phyloP scores from a whole-genome alignment of 192 early-diverging fungal species.

The Funneliformis geosporum region DNA sequence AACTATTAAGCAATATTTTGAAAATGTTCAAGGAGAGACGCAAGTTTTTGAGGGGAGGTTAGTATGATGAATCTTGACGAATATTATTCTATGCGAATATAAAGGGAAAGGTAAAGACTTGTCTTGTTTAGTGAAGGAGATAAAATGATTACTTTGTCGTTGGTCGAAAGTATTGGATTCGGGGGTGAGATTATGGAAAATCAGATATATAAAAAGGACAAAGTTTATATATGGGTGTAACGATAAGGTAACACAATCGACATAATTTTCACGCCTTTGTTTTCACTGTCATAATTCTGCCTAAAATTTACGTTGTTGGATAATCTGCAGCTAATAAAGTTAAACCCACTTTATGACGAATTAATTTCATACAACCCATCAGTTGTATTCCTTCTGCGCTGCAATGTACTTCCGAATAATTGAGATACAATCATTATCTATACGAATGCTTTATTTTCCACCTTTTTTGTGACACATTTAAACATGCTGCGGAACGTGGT shows the following conservation, averaged over 20 bases:
- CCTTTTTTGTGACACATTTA: no score
- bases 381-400: no score
- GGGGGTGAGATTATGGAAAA: not conserved
- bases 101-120: not conserved
- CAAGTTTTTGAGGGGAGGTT: not conserved
- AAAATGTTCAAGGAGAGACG: not conserved
- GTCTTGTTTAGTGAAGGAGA: not conserved
- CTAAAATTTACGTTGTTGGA: no score
- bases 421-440: no score
- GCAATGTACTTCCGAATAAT: no score
- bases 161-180: not conserved
- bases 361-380: no score
- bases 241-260: not conserved
- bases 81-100: not conserved
- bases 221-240: not conserved
- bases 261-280: not conserved
- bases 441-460: no score
- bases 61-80: not conserved
- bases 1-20: not conserved
- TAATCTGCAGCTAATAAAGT: no score
- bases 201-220: not conserved
- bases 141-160: not conserved
- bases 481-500: no score
- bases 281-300: no score
- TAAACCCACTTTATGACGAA: no score